Evolutionary conservation across 805 yeast genomes (phyloP).

Genomic region (Metschnikowia cubensis): DNA sequence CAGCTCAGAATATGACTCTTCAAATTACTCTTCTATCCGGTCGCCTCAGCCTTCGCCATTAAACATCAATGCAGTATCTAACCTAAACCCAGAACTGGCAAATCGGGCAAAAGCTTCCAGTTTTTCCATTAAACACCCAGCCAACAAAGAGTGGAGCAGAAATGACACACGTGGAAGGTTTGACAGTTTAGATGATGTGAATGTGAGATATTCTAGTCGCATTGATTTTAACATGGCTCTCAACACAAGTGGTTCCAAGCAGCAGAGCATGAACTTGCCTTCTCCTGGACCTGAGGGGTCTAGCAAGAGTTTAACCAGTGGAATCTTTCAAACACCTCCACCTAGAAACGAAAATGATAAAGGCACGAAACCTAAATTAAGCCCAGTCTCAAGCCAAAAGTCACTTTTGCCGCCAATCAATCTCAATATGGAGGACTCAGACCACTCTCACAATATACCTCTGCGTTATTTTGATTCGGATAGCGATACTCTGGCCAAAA

Average conservation of each 20-base stretch:
- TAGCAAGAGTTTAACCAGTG: not conserved
- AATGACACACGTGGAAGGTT: not conserved
- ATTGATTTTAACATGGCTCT: not conserved
- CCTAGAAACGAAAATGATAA: not conserved
- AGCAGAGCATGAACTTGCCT: not conserved
- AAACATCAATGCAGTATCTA: not conserved
- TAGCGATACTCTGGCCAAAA: conserved; percentile 3
- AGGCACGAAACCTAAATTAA: too few relatives aligned
- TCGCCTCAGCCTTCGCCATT: not conserved
- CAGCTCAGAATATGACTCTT: not conserved
- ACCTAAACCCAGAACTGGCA: not conserved
- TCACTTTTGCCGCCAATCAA: not conserved
- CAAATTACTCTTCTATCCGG: not conserved
- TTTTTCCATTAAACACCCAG: not conserved
- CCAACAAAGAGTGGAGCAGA: not conserved
- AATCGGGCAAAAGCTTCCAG: not conserved
- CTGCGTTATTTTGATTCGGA: not conserved
- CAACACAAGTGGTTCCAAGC: not conserved
- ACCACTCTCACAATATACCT: not conserved
- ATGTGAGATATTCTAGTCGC: not conserved
- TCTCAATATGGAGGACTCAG: not conserved
- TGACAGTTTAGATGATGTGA: not conserved
- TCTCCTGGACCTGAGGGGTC: not conserved
- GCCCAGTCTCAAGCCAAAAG: not conserved
- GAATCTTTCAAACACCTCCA: not conserved